These are phyloP conservation scores for Microcyclosporella mali DNA, from an alignment of 2,329 filamentous ascomycete genomes.

Conservation along the genomic window DNA sequence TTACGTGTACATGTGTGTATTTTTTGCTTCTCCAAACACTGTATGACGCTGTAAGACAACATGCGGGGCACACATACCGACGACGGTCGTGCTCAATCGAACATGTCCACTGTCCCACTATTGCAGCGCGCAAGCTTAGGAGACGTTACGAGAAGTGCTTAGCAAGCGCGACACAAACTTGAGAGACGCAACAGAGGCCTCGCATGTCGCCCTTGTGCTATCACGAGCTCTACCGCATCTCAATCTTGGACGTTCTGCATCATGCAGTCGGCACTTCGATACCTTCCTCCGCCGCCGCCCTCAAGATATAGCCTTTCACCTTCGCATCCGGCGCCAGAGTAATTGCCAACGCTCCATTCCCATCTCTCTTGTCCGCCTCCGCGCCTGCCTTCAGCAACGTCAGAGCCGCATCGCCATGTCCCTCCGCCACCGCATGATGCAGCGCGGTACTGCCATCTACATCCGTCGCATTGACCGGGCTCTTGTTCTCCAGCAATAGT, in stretches of 20 bases:
- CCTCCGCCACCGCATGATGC: slow-evolving; percentile 77
- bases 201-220: too few species aligned
- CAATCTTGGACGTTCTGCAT: not conserved
- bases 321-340: slow-evolving; percentile 82
- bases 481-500: slow-evolving; percentile 67
- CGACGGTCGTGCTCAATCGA: too few species aligned
- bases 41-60: too few species aligned
- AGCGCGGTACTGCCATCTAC: slow-evolving; percentile 77
- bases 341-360: slow-evolving; percentile 64
- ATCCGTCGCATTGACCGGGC: slow-evolving; percentile 79
- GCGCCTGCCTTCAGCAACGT: slow-evolving; percentile 78
- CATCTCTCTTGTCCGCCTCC: slow-evolving; percentile 70
- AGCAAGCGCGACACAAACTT: too few species aligned
- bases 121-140: too few species aligned
- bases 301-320: slow-evolving; percentile 68
- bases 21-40: too few species aligned
- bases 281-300: slow-evolving; percentile 76
- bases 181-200: too few species aligned
- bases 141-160: too few species aligned
- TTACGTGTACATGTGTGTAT: too few species aligned
- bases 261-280: slow-evolving; percentile 47
- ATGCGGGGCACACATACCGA: too few species aligned
- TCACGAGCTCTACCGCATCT: too few species aligned
- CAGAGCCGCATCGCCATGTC: slow-evolving; percentile 73
- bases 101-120: too few species aligned